Evolutionary conservation across 345 rosid genomes (phyloP).

Genomic region (Rhodamnia argentea): DNA sequence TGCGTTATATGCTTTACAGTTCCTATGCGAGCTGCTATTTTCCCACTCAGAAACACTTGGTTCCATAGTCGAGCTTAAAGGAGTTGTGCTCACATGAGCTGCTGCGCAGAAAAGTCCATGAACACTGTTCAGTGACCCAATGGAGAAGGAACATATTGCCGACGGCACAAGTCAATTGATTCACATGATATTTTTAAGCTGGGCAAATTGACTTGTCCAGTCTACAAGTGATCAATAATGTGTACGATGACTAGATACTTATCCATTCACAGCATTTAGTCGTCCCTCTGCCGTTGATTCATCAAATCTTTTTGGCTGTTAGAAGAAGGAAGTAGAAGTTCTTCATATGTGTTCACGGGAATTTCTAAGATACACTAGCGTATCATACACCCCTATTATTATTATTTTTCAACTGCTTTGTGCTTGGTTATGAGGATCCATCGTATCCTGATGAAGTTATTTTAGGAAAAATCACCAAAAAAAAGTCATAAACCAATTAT

Average conservation of each 20-base stretch:
- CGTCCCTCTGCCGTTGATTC: neutral
- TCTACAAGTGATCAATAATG: neutral
- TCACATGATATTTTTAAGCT: neutral
- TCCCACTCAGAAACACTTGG: neutral
- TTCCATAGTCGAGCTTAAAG: neutral
- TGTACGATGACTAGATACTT: neutral
- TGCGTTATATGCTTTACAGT: neutral
- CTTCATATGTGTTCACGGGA: neutral
- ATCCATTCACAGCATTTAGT: neutral
- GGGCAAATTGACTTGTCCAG: neutral
- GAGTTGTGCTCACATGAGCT: neutral
- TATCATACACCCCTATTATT: neutral
- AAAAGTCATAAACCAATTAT: too few relatives aligned
- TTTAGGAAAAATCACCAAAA: neutral
- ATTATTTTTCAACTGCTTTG: neutral
- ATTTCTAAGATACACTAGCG: neutral
- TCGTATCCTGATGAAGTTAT: neutral
- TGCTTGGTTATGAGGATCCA: neutral
- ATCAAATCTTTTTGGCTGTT: neutral
- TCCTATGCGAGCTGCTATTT: neutral
- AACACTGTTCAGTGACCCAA: neutral
- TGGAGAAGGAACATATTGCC: neutral
- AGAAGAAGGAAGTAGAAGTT: neutral
- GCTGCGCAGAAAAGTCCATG: neutral
- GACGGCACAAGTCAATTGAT: neutral